A percentile compares a stretch with the other conserved stretches of the same genome.
Evolutionary conservation across 176 grass and related monocot species (phyloP).

Genomic region (Oryza nivara): DNA sequence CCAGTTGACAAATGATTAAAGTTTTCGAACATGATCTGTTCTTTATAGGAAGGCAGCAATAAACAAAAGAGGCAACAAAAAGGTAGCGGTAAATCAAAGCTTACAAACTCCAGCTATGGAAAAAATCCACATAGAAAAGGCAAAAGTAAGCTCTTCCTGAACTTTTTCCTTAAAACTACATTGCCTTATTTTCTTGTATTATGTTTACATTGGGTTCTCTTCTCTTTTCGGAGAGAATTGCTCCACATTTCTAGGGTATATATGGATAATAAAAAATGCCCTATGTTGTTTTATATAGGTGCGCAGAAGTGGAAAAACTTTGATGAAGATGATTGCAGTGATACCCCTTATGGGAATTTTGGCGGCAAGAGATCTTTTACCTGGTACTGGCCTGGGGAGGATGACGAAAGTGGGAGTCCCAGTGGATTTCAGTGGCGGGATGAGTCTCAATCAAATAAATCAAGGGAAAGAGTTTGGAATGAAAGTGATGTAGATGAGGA

Average conservation of each 20-base stretch:
- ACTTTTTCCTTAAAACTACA: neutral
- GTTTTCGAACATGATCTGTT: neutral
- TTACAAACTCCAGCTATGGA: constrained; percentile 4
- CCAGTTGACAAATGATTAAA: neutral
- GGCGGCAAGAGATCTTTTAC: constrained; percentile 67
- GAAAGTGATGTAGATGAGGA: constrained; percentile 89
- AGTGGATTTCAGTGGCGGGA: constrained; percentile 69
- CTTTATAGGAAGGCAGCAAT: constrained; percentile 42
- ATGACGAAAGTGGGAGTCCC: constrained; percentile 39
- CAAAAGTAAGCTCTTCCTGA: constrained; percentile 38
- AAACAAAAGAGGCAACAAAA: constrained; percentile 49
- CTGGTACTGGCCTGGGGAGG: constrained; percentile 61
- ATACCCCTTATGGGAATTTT: constrained; percentile 37
- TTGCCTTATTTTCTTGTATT: neutral
- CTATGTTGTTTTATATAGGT: constrained; percentile 37
- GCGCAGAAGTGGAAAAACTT: constrained; percentile 47
- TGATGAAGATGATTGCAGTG: constrained; percentile 41
- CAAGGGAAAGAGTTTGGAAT: constrained; percentile 58
- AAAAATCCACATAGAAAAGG: constrained; percentile 40
- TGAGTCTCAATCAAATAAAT: constrained; percentile 54
- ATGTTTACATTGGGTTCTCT: neutral
- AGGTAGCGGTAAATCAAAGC: constrained; percentile 32
- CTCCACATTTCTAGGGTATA: neutral
- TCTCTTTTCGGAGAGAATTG: neutral
- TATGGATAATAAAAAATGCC: constrained; percentile 22